Conservation (phyloP, 805 yeast genomes). For the Schizosaccharomyces osmophilus region DNA sequence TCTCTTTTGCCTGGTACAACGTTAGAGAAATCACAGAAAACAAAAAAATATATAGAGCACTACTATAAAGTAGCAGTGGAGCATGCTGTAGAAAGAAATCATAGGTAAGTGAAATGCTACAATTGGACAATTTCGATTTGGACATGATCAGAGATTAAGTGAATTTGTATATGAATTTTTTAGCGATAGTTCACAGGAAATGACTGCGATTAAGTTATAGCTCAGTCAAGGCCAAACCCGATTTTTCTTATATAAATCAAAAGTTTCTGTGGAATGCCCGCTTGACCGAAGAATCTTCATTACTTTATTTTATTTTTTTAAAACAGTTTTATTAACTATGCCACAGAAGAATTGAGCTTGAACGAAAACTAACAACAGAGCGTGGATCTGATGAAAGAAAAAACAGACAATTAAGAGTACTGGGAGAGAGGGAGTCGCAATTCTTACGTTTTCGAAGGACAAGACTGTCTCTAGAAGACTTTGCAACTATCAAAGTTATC, state of each 20-base stretch:
- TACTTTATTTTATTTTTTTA: no score
- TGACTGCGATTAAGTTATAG: no score
- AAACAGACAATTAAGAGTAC: slow-evolving; percentile 50
- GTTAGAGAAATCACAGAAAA: slow-evolving; percentile 65
- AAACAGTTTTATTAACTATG: no score
- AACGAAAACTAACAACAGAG: slow-evolving; percentile 41
- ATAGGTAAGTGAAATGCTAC: slow-evolving; percentile 22
- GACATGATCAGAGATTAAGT: no score
- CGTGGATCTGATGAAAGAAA: slow-evolving; percentile 68
- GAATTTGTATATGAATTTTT: no score
- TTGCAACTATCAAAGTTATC: slow-evolving; percentile 64
- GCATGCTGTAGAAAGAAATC: slow-evolving; percentile 89
- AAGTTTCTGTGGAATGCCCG: no score
- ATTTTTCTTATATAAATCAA: no score
- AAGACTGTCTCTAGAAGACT: slow-evolving; percentile 57
- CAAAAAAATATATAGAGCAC: slow-evolving; percentile 59
- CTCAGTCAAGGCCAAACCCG: no score
- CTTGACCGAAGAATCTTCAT: no score
- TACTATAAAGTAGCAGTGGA: slow-evolving; percentile 64
- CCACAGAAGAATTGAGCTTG: slow-evolving; percentile 45
- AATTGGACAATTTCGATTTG: not conserved
- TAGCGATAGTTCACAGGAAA: no score
- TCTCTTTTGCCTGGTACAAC: slow-evolving; percentile 35
- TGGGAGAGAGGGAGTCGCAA: slow-evolving; percentile 76
- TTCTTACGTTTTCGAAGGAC: slow-evolving; percentile 69